Conservation (phyloP, 2,329 filamentous ascomycete species). For the Hortaea sp. region DNA sequence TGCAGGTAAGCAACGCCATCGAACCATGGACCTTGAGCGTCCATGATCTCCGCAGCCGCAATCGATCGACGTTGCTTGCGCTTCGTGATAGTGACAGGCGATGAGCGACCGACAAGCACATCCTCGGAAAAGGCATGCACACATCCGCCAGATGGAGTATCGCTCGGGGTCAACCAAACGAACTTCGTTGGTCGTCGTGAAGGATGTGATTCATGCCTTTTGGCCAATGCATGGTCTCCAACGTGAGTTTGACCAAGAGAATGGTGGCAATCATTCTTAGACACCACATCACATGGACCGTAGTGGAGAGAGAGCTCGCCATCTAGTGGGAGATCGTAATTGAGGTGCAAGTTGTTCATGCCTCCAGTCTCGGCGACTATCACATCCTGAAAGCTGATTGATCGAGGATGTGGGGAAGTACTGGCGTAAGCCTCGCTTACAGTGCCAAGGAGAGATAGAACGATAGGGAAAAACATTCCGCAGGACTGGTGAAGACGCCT, state of each 20-base stretch:
- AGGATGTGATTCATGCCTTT: conserved; percentile 15
- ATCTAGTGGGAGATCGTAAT: conserved; percentile 32
- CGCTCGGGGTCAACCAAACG: conserved; percentile 35
- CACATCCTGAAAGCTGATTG: conserved; percentile 15
- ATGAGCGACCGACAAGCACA: conserved; percentile 34
- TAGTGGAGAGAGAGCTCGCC: conserved; percentile 37
- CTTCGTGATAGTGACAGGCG: conserved; percentile 27
- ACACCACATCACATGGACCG: conserved; percentile 33
- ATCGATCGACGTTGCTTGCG: conserved; percentile 27
- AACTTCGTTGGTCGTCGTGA: conserved; percentile 35
- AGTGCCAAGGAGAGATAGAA: too few relatives aligned
- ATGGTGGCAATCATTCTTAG: conserved; percentile 31
- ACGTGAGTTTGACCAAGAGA: conserved; percentile 33
- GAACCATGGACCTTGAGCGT: conserved; percentile 53
- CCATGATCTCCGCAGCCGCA: conserved; percentile 40
- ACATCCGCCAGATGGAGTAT: not conserved
- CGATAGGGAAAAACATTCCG: too few relatives aligned
- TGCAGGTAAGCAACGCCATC: conserved; percentile 52
- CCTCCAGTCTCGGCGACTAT: conserved; percentile 21
- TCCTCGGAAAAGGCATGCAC: not conserved
- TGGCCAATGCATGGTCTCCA: conserved; percentile 21
- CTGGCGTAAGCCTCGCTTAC: too few relatives aligned
- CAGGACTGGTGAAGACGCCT: too few relatives aligned
- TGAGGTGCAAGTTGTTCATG: conserved; percentile 41
- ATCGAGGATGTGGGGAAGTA: too few relatives aligned